Evolutionary conservation across 129 eudicot genomes (phyloP).

Genomic region (Artemisia tridentata): DNA sequence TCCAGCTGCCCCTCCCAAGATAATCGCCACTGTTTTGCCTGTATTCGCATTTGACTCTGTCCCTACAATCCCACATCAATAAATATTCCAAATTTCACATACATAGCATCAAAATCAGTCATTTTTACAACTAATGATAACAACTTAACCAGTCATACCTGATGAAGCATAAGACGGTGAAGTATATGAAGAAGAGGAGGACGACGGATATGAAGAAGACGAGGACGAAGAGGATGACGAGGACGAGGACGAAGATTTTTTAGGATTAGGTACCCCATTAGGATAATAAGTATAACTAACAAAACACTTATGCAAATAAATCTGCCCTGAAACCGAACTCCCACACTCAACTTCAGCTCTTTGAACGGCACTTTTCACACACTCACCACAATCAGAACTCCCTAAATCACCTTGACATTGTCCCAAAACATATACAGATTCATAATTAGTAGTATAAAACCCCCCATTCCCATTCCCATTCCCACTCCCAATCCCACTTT

Average conservation of each 20-base stretch:
- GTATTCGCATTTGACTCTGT: conserved; percentile 45
- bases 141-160: conserved; percentile 41
- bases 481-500: conserved; percentile 44
- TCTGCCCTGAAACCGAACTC: conserved; percentile 67
- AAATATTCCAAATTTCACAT: neutral
- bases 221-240: conserved; percentile 33
- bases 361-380: conserved; percentile 80
- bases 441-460: conserved; percentile 55
- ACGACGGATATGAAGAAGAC: conserved; percentile 12
- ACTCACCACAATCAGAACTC: conserved; percentile 60
- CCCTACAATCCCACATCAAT: conserved; percentile 35
- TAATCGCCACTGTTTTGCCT: conserved; percentile 92
- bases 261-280: conserved; percentile 60
- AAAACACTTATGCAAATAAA: conserved; percentile 74
- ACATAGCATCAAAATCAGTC: neutral
- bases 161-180: conserved; percentile 34
- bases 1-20: conserved; percentile 97
- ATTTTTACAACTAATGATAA: neutral
- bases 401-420: conserved; percentile 95
- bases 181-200: conserved; percentile 16
- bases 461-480: conserved; percentile 51
- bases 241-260: conserved; percentile 43
- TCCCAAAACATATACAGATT: conserved; percentile 66
- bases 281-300: conserved; percentile 64
- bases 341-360: conserved; percentile 91